Base-by-base conservation (phyloP, 495 filamentous ascomycete genomes). In the Annulohypoxylon moriforme region DNA sequence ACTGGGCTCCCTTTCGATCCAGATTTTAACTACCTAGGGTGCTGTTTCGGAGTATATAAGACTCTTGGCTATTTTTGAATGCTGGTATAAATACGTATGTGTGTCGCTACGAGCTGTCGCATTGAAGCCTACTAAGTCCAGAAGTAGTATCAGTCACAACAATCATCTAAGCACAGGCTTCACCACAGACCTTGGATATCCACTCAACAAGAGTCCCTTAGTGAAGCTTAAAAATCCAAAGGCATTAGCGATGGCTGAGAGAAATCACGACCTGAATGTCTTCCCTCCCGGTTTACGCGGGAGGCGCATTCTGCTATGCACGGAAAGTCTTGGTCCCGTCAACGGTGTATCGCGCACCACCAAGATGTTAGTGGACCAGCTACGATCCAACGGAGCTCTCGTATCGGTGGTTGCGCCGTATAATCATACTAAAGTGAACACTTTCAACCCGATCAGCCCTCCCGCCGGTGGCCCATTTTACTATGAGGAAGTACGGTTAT, bases 261-360 rank as follows among this genome's bases (percentile, higher is more conserved):
- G 13, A 42, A 22, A 49, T 44, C 75, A 75, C 33, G 58, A 79
- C 33, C 72, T 80, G 46, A 71, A 78, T 29, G 36, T 47, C 8
- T 82, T 81, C 62, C 88, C 88, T 1, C 64, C 69, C n/a, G 73
- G 77, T 11, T 78, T 90, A 20, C 67, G 80, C 7, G 85, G 85
- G 31, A 87, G 85, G 74, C 83, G 84, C 68, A 79, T 90, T 64
- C 78, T 91, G 3, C 81, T 90, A 33, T 88, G 88, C 29, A 89
- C 88, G 8, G 89, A 91, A 72, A 89, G 87, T 14, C 86, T 89
- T 67, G 89, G 88, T 25, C 89, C 88, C 0, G 87, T 90, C 65
- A 91, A 91, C 72, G 88, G 89, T 16, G 89, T 91, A 46, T 88
- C 85, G 73, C 81, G 87, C 46, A 91, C 88, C 0, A 90, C 89